Evolutionary conservation across 75 land plant species (phyloP).

Genomic region (Isoetes taiwanensis): DNA sequence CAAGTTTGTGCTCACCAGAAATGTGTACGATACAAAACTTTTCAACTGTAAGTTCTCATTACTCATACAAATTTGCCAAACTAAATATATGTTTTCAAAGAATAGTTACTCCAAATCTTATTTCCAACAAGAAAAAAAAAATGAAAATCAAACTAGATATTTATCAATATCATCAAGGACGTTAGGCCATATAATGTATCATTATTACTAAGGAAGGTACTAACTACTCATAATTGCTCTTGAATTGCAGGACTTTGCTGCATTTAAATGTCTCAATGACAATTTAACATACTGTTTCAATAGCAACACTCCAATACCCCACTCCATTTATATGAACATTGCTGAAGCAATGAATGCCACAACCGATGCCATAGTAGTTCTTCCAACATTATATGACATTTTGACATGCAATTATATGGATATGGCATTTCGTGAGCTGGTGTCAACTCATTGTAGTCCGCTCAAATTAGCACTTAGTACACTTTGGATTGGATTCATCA

Average conservation of each 20-base stretch:
- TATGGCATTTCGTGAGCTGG: conserved; percentile 1
- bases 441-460: neutral
- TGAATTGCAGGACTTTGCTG: conserved; percentile 5
- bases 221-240: neutral
- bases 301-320: conserved; percentile 10
- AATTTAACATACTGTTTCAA: conserved; percentile 5
- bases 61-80: neutral
- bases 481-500: conserved; percentile 12
- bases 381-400: conserved; percentile 4
- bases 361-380: neutral
- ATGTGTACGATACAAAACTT: conserved; percentile 7
- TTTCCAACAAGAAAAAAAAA: neutral
- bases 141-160: too few species aligned
- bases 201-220: neutral
- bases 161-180: too few species aligned
- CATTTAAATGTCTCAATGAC: conserved; percentile 6
- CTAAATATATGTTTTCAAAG: neutral
- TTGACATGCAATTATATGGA: conserved; percentile 8
- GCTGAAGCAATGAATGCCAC: neutral
- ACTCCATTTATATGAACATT: neutral
- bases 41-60: conserved; percentile 1
- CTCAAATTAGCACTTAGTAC: conserved; percentile 3
- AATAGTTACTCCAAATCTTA: neutral
- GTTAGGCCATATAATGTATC: too few species aligned
- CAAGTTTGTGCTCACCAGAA: neutral